A percentile compares a stretch with the other conserved stretches of the same genome.
Evolutionary conservation across 2,329 filamentous ascomycete genomes (phyloP).

Genomic region (Nemania serpens): DNA sequence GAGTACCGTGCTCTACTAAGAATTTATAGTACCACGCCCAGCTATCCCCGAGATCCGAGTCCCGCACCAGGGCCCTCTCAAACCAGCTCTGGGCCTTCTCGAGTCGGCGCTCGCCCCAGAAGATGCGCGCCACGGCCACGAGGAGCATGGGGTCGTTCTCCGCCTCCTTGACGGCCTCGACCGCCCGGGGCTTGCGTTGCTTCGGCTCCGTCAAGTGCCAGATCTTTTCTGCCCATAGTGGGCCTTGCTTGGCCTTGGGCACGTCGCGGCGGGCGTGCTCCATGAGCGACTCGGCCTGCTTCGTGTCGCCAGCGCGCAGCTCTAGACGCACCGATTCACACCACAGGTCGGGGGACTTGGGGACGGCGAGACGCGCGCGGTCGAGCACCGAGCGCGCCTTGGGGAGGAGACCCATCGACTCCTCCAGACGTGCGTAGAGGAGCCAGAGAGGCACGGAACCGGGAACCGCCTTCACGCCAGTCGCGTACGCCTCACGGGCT

Average conservation of each 20-base stretch:
- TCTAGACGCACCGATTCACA: conserved; percentile 94
- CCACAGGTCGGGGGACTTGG: conserved; percentile 84
- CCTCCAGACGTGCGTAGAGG: conserved; percentile 85
- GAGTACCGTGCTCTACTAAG: conserved; percentile 86
- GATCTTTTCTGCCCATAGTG: conserved; percentile 93
- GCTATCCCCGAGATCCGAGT: conserved; percentile 85
- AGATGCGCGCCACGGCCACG: conserved; percentile 89
- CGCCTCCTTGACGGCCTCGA: conserved; percentile 96
- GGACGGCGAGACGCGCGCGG: conserved; percentile 83
- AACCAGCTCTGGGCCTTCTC: conserved; percentile 98
- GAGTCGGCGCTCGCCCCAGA: conserved; percentile 90
- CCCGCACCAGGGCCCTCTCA: conserved; percentile 88
- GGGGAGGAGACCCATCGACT: conserved; percentile 79
- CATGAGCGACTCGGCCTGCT: conserved; percentile 90
- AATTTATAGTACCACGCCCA: conserved; percentile 99
- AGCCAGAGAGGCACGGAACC: conserved; percentile 88
- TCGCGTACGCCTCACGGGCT: conserved; percentile 86
- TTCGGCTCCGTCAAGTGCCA: conserved; percentile 92
- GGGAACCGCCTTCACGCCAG: conserved; percentile 85
- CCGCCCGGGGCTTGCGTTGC: conserved; percentile 85
- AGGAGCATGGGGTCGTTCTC: conserved; percentile 91
- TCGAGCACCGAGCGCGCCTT: conserved; percentile 95
- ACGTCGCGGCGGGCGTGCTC: conserved; percentile 90
- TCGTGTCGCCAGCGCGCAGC: conserved; percentile 79
- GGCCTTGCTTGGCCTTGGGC: conserved; percentile 70